Percentiles rank a stretch among this genome's conserved stretches.
phyloP scores from a whole-genome alignment of 2,329 filamentous ascomycete species.

The Fusarium longipes region DNA sequence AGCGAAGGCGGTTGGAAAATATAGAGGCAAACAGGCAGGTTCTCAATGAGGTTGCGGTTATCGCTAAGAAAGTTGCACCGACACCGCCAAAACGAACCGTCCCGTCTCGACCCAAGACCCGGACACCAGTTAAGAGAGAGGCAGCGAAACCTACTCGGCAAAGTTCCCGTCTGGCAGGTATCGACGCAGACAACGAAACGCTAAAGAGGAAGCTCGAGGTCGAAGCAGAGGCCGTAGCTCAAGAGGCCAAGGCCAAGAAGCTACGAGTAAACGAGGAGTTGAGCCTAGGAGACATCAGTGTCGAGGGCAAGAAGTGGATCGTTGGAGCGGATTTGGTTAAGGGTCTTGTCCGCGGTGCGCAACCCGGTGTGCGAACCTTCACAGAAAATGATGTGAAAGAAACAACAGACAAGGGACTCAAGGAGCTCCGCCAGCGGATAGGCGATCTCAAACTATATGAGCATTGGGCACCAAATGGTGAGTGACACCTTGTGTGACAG shows the following conservation, averaged over 20 bases:
- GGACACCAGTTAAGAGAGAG: conserved; percentile 61
- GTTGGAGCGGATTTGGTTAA: conserved; percentile 73
- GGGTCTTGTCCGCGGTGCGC: conserved; percentile 71
- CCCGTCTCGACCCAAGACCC: conserved; percentile 47
- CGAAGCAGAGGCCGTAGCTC: conserved; percentile 57
- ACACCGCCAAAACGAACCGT: conserved; percentile 59
- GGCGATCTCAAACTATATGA: conserved; percentile 82
- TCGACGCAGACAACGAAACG: conserved; percentile 60
- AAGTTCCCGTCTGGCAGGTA: conserved; percentile 68
- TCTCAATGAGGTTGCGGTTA: conserved; percentile 78
- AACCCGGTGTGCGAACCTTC: conserved; percentile 87
- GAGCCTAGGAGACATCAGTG: conserved; percentile 79
- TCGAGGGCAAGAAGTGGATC: conserved; percentile 83
- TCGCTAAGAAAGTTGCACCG: conserved; percentile 76
- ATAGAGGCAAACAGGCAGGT: conserved; percentile 87
- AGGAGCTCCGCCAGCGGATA: conserved; percentile 80
- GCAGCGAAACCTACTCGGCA: conserved; percentile 63
- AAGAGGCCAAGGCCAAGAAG: conserved; percentile 67
- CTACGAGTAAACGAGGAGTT: conserved; percentile 67
- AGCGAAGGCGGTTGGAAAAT: conserved; percentile 85
- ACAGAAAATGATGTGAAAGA: conserved; percentile 83
- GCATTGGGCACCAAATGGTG: conserved; percentile 82
- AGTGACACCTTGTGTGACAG: conserved; percentile 38
- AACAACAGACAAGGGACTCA: conserved; percentile 80
- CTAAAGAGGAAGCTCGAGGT: conserved; percentile 64